Conservation (phyloP, 306 rosid species). For the Dalbergia oliveri region DNA sequence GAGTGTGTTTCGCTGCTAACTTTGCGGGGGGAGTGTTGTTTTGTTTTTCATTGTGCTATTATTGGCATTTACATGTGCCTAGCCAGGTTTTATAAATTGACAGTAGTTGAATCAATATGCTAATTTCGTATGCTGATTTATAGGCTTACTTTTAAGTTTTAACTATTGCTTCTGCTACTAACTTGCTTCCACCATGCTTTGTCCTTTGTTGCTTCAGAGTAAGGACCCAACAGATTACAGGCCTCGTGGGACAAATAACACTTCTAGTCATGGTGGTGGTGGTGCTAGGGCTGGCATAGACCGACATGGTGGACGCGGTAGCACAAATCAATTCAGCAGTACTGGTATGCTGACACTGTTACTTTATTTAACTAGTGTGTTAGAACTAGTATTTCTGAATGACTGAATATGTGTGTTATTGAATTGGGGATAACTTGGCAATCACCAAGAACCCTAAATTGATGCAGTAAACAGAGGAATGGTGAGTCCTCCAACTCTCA, state of each 20-base stretch:
- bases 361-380: not conserved
- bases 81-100: not conserved
- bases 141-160: not conserved
- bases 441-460: too few species aligned
- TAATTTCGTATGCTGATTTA: constrained; percentile 11
- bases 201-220: constrained; percentile 53
- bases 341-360: constrained; percentile 62
- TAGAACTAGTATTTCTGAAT: too few species aligned
- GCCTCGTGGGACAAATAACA: constrained; percentile 64
- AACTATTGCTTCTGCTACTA: not conserved
- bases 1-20: not conserved
- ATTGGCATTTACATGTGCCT: constrained; percentile 12
- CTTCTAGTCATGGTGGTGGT: constrained; percentile 54
- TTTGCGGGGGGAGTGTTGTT: not conserved
- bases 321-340: constrained; percentile 61
- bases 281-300: constrained; percentile 65
- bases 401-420: too few species aligned
- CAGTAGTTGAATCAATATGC: not conserved
- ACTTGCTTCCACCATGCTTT: not conserved
- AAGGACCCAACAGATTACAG: constrained; percentile 74
- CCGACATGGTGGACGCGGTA: constrained; percentile 75
- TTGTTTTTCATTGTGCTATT: not conserved
- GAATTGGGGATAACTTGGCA: too few species aligned
- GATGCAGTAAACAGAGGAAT: too few species aligned
- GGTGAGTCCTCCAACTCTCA: too few species aligned